phyloP scores from a whole-genome alignment of 2,329 filamentous ascomycete species.

The Diaporthe amygdali region DNA sequence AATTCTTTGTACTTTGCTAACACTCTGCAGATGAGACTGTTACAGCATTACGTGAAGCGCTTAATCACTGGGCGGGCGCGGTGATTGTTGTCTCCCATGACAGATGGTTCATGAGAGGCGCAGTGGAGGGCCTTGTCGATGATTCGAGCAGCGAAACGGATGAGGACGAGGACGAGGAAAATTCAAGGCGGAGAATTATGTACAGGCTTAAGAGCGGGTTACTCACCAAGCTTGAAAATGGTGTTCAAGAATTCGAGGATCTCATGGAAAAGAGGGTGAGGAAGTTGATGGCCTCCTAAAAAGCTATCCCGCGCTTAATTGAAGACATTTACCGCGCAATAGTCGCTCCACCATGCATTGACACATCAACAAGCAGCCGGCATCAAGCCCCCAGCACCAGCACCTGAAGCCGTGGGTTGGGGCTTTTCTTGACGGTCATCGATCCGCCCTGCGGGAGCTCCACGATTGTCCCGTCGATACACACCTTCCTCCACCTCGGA shows the following conservation, averaged over 20 bases:
- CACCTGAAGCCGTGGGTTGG: slow-evolving; percentile 46
- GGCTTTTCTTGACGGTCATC: slow-evolving; percentile 66
- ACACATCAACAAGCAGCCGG: neutral
- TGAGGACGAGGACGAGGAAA: slow-evolving; percentile 50
- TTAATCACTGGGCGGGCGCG: slow-evolving; percentile 74
- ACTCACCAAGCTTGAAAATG: slow-evolving; percentile 59
- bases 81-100: slow-evolving; percentile 83
- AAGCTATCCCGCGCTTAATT: neutral
- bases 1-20: neutral
- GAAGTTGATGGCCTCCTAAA: slow-evolving; percentile 41
- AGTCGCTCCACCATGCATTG: neutral
- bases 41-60: slow-evolving; percentile 68
- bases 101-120: slow-evolving; percentile 78
- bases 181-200: slow-evolving; percentile 56
- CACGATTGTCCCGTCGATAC: slow-evolving; percentile 90
- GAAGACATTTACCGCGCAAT: neutral
- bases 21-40: slow-evolving; percentile 67
- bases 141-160: slow-evolving; percentile 47
- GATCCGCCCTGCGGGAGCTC: slow-evolving; percentile 72
- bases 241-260: slow-evolving; percentile 70
- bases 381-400: slow-evolving; percentile 39
- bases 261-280: slow-evolving; percentile 64
- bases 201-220: slow-evolving; percentile 65
- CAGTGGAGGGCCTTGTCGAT: slow-evolving; percentile 65
- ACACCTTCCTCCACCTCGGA: slow-evolving; percentile 81